A percentile compares a stretch with the other conserved stretches of the same genome.
Evolutionary conservation across 176 grass and related monocot genomes (phyloP).

Genomic region (Carex pumila): DNA sequence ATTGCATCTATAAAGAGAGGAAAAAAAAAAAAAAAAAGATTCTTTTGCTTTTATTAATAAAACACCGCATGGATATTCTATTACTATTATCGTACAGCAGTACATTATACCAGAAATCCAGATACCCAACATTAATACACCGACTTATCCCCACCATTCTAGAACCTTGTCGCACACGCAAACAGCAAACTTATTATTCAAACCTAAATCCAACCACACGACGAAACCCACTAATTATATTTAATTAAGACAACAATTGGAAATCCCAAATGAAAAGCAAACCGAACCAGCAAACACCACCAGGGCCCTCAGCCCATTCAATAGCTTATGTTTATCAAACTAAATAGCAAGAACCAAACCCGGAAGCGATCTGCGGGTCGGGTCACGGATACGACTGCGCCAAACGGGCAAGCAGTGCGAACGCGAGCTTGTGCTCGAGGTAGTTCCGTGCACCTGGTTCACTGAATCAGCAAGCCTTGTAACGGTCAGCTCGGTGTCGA

Average conservation of each 20-base stretch:
- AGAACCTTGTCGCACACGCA: slow-evolving; percentile 1
- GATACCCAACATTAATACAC: slow-evolving; percentile 2
- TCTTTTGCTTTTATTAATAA: not conserved
- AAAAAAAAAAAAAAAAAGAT: not conserved
- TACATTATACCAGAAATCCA: slow-evolving; percentile 19
- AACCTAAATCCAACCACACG: not conserved
- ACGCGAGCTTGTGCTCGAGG: not conserved
- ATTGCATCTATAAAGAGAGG: not conserved
- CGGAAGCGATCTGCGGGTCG: slow-evolving; percentile 48
- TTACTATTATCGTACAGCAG: not conserved
- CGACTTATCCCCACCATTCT: slow-evolving; percentile 5
- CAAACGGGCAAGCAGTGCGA: slow-evolving; percentile 36
- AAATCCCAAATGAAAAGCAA: not conserved
- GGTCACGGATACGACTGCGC: slow-evolving; percentile 42
- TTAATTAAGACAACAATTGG: not conserved
- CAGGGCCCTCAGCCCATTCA: slow-evolving; percentile 9
- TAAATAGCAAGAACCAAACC: slow-evolving; percentile 80
- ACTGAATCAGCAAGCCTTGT: slow-evolving; percentile 37
- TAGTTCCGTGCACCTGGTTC: not conserved
- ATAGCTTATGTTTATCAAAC: not conserved
- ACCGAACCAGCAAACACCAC: not conserved
- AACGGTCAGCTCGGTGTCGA: slow-evolving; percentile 76
- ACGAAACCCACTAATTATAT: not conserved
- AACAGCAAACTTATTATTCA: slow-evolving; percentile 4
- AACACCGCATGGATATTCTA: not conserved